These are phyloP conservation scores for Verticillium nubilum DNA, from an alignment of 2,329 filamentous ascomycete genomes.

Conservation along the genomic window DNA sequence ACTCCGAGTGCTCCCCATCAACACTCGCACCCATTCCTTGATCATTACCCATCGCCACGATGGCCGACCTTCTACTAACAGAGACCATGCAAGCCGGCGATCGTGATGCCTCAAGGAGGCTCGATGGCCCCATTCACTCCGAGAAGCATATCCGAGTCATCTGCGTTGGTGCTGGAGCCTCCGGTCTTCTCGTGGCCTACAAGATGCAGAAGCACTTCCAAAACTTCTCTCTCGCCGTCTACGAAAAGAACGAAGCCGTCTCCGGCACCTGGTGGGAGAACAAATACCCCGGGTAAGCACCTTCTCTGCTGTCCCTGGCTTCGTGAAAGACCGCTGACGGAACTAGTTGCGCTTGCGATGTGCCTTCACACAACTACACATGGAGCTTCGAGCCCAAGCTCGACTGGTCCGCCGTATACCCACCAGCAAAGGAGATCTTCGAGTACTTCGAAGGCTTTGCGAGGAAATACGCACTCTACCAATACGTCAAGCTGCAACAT, in stretches of 20 bases:
- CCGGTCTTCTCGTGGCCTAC: conserved; percentile 41
- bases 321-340: not conserved
- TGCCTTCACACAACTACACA: conserved; percentile 46
- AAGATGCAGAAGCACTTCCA: conserved; percentile 38
- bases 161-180: conserved; percentile 41
- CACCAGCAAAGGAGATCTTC: conserved; percentile 34
- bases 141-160: conserved; percentile 19
- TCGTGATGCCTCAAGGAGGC: not conserved
- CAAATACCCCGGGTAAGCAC: conserved; percentile 30
- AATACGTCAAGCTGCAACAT: conserved; percentile 22
- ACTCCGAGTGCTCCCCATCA: not conserved
- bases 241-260: conserved; percentile 51
- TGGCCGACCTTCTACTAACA: conserved; percentile 4
- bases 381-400: conserved; percentile 49
- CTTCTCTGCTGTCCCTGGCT: not conserved
- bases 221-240: conserved; percentile 30
- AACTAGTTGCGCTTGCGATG: conserved; percentile 38
- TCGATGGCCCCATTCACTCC: conserved; percentile 6
- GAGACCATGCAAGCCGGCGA: not conserved
- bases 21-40: not conserved
- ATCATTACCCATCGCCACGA: not conserved
- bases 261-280: conserved; percentile 52
- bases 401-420: conserved; percentile 47
- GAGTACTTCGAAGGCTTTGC: conserved; percentile 39
- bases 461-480: conserved; percentile 28